These are phyloP conservation scores for Mycena chlorophos DNA, from an alignment of 768 basidiomycete genomes.

Conservation along the genomic window DNA sequence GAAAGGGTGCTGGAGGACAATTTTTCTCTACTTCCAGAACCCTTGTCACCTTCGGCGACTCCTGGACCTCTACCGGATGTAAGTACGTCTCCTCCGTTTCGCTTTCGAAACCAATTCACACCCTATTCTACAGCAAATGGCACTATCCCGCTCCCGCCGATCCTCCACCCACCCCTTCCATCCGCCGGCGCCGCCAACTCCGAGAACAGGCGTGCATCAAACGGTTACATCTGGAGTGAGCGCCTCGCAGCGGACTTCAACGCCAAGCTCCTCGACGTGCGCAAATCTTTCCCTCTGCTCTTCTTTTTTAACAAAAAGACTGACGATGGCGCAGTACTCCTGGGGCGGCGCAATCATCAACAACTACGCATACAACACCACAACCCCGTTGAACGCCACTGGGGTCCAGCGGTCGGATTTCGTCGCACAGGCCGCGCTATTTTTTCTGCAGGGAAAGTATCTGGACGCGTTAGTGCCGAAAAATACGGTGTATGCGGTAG, in stretches of 20 bases:
- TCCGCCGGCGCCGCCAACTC: constrained; percentile 32
- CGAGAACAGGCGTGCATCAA: constrained; percentile 31
- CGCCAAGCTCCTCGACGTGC: constrained; percentile 32
- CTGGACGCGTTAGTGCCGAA: constrained; percentile 30
- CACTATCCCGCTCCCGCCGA: constrained; percentile 33
- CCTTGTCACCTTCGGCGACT: constrained; percentile 33
- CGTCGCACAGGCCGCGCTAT: constrained; percentile 28
- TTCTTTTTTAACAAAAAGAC: neutral
- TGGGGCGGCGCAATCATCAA: constrained; percentile 37
- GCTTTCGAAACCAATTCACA: neutral
- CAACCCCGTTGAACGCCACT: constrained; percentile 28
- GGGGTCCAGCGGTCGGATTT: constrained; percentile 31
- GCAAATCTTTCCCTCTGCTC: neutral
- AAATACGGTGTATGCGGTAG: constrained; percentile 31
- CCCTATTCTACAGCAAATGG: constrained; percentile 28
- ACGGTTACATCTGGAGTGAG: constrained; percentile 36
- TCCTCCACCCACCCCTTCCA: constrained; percentile 33
- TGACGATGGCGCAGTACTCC: constrained; percentile 33
- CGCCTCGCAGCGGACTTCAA: constrained; percentile 30
- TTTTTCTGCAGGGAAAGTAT: constrained; percentile 31
- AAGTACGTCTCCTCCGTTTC: neutral
- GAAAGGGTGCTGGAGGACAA: too few species aligned
- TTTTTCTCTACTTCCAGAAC: constrained; percentile 23
- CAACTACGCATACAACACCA: constrained; percentile 36
- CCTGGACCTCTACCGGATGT: constrained; percentile 35